Evolutionary conservation across 2,329 filamentous ascomycete species (phyloP).

Genomic region (Fusarium tricinctum): DNA sequence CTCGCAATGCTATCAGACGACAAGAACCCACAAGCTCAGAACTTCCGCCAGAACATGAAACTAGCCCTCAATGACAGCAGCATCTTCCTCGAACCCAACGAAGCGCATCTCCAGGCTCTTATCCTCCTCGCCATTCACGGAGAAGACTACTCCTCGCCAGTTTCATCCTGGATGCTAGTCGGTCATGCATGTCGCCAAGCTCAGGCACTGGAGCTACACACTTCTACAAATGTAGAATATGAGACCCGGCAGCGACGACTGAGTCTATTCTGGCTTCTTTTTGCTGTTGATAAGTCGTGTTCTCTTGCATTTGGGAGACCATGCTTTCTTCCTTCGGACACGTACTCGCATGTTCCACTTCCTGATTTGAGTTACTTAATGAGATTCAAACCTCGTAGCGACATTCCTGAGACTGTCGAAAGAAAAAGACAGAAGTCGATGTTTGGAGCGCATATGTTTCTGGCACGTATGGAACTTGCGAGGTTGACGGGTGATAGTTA

Average conservation of each 20-base stretch:
- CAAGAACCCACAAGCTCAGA: not conserved
- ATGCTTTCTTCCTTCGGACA: constrained; percentile 1
- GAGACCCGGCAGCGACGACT: not conserved
- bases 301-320: constrained; percentile 17
- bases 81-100: constrained; percentile 16
- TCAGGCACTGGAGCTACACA: constrained; percentile 5
- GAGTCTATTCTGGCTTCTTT: constrained; percentile 23
- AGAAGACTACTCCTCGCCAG: constrained; percentile 22
- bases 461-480: not conserved
- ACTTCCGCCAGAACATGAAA: constrained; percentile 7
- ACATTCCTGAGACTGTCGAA: rapidly evolving
- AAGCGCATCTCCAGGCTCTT: constrained; percentile 12
- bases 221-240: not conserved
- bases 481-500: not conserved
- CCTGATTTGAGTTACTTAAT: constrained; percentile 2
- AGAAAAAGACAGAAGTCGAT: rapidly evolving
- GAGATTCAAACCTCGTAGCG: not conserved
- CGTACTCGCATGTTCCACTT: not conserved
- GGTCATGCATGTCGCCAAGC: constrained; percentile 27
- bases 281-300: constrained; percentile 24
- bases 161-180: constrained; percentile 23
- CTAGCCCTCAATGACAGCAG: constrained; percentile 20
- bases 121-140: constrained; percentile 10
- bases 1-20: not conserved
- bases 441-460: constrained; percentile 5